phyloP scores from a whole-genome alignment of 2,329 filamentous ascomycete genomes.

The Aspergillus piperis region DNA sequence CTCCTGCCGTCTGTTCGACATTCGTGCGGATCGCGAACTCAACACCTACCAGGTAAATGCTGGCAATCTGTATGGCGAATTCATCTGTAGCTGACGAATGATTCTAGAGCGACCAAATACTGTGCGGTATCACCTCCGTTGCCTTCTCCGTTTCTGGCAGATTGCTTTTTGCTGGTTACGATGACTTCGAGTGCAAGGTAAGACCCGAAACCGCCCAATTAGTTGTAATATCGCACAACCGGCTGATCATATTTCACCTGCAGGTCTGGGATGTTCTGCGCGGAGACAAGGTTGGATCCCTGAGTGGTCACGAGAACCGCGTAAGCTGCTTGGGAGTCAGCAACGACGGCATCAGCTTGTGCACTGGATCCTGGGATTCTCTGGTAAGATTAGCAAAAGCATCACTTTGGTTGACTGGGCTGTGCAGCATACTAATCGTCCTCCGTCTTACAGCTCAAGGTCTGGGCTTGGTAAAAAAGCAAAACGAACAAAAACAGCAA shows the following conservation, averaged over 20 bases:
- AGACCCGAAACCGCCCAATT: conserved; percentile 29
- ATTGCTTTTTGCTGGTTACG: conserved; percentile 93
- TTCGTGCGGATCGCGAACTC: conserved; percentile 83
- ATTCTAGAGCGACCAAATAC: conserved; percentile 85
- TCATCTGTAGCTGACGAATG: conserved; percentile 9
- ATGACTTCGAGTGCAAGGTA: conserved; percentile 99
- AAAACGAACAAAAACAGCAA: conserved; percentile 29
- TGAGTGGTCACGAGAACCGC: conserved; percentile 97
- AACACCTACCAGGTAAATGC: conserved; percentile 62
- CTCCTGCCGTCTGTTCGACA: conserved; percentile 95
- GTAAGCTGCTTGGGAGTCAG: conserved; percentile 98
- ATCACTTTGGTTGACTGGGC: neutral
- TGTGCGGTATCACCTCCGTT: conserved; percentile 97
- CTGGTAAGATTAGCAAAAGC: conserved; percentile 65
- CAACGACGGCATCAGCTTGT: conserved; percentile 98
- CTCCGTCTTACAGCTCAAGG: conserved; percentile 66
- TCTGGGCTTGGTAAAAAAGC: conserved; percentile 72
- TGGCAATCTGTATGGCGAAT: neutral
- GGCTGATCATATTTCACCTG: conserved; percentile 22
- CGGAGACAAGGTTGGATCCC: conserved; percentile 93
- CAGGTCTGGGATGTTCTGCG: conserved; percentile 98
- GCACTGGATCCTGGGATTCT: conserved; percentile 99
- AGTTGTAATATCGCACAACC: conserved; percentile 7
- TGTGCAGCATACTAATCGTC: conserved; percentile 13
- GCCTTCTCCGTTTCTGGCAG: conserved; percentile 96